phyloP scores from a whole-genome alignment of 192 early-diverging fungal species.

The Linnemannia schmuckeri region DNA sequence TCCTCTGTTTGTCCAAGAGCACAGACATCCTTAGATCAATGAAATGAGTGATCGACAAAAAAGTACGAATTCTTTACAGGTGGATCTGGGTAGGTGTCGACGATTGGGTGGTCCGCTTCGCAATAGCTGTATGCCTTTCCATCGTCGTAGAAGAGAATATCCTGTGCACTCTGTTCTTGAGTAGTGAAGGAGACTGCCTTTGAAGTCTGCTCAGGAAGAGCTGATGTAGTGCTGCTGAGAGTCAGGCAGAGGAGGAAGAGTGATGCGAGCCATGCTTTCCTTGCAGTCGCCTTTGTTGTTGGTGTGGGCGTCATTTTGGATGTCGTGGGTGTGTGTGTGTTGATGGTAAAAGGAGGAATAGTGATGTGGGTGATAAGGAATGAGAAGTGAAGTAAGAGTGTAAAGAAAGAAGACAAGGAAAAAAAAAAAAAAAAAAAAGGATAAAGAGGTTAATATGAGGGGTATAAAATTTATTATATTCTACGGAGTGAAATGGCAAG shows the following conservation, averaged over 20 bases:
- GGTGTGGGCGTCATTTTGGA: background rate
- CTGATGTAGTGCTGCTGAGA: no score
- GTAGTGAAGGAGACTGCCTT: no score
- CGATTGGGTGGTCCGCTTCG: constrained; percentile 1
- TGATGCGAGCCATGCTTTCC: background rate
- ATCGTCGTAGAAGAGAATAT: constrained; percentile 7
- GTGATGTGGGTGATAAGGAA: background rate
- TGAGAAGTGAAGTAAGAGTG: background rate
- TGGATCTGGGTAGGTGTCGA: constrained; percentile 13
- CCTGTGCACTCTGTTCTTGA: background rate
- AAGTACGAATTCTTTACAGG: background rate
- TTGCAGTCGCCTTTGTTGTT: background rate
- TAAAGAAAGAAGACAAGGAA: no score
- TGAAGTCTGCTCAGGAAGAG: no score
- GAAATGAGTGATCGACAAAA: no score
- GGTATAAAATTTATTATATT: background rate
- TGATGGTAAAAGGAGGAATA: background rate
- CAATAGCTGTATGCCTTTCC: constrained; percentile 22
- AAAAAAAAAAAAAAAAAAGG: background rate
- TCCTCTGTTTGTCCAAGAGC: no score
- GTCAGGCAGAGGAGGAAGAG: no score
- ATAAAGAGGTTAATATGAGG: background rate
- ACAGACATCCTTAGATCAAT: no score
- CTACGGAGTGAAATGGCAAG: no score
- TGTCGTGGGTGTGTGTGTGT: background rate